Conservation (phyloP, 176 grass and related monocot species). For the Puya raimondii region DNA sequence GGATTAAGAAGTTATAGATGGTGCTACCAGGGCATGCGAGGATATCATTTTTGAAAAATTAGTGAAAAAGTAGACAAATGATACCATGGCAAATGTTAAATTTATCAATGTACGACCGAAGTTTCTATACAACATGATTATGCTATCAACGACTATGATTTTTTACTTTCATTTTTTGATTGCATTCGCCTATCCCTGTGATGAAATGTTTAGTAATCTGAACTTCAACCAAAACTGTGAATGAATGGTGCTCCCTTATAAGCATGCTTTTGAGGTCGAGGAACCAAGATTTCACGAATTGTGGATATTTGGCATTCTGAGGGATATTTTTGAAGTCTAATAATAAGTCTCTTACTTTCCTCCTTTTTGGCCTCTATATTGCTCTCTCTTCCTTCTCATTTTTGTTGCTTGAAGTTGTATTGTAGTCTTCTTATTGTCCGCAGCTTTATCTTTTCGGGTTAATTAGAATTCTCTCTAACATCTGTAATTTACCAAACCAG, state of each 20-base stretch:
- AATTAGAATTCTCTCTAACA: no score
- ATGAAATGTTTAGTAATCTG: conserved; percentile 61
- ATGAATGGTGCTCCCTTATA: conserved; percentile 42
- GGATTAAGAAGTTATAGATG: no score
- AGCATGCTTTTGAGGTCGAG: conserved; percentile 20
- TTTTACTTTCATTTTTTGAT: not conserved
- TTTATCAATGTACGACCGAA: not conserved
- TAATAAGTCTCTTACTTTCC: not conserved
- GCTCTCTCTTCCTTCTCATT: no score
- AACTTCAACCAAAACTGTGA: conserved; percentile 12
- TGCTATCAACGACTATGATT: not conserved
- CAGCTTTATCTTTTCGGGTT: no score
- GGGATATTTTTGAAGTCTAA: conserved; percentile 13
- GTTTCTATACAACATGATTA: not conserved
- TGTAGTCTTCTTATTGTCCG: no score
- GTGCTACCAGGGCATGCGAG: no score
- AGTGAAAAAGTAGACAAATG: no score
- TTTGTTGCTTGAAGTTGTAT: no score
- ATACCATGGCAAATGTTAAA: not conserved
- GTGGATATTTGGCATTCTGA: conserved; percentile 50
- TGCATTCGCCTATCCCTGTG: conserved; percentile 17
- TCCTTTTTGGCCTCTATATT: no score
- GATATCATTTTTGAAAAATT: no score
- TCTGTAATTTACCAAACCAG: no score
- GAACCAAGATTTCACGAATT: conserved; percentile 22